Conservation (phyloP, 2,329 filamentous ascomycete species). For the Rosellinia necatrix region DNA sequence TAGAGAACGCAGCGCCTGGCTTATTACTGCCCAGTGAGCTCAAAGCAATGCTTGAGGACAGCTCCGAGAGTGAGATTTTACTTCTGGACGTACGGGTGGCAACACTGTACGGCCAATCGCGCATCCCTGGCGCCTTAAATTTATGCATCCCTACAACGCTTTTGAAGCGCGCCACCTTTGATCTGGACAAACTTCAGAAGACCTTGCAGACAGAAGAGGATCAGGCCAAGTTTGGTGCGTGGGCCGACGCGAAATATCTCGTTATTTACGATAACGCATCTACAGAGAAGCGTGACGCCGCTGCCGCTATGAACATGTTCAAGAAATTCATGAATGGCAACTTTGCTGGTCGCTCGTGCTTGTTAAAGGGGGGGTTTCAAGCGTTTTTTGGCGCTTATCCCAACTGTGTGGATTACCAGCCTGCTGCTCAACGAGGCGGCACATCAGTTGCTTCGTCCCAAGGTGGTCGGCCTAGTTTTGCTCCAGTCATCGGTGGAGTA, state of each 20-base stretch:
- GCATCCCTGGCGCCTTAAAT: constrained; percentile 82
- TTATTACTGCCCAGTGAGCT: constrained; percentile 61
- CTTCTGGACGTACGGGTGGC: constrained; percentile 86
- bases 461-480: constrained; percentile 53
- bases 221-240: constrained; percentile 73
- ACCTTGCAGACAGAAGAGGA: constrained; percentile 78
- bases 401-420: constrained; percentile 61
- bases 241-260: constrained; percentile 75
- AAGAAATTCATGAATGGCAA: constrained; percentile 91
- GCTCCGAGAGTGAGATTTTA: constrained; percentile 55
- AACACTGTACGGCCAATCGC: constrained; percentile 76
- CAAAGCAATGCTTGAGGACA: constrained; percentile 57
- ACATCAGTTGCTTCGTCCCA: constrained; percentile 51
- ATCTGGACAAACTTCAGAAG: constrained; percentile 82
- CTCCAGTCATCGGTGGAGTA: constrained; percentile 88
- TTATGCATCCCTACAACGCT: constrained; percentile 94
- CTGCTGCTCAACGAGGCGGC: constrained; percentile 56
- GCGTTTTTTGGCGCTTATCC: constrained; percentile 73
- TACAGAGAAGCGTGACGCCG: constrained; percentile 77
- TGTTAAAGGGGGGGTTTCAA: constrained; percentile 81
- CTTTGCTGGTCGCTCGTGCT: constrained; percentile 73
- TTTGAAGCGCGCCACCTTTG: constrained; percentile 88
- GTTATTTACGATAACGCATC: constrained; percentile 87
- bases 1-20: constrained; percentile 52
- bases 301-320: constrained; percentile 80